Percentiles rank a stretch among this genome's conserved stretches.
Evolutionary conservation across 108 stramenopile species (phyloP).

Genomic region (Pseudonitzschia multiseries): DNA sequence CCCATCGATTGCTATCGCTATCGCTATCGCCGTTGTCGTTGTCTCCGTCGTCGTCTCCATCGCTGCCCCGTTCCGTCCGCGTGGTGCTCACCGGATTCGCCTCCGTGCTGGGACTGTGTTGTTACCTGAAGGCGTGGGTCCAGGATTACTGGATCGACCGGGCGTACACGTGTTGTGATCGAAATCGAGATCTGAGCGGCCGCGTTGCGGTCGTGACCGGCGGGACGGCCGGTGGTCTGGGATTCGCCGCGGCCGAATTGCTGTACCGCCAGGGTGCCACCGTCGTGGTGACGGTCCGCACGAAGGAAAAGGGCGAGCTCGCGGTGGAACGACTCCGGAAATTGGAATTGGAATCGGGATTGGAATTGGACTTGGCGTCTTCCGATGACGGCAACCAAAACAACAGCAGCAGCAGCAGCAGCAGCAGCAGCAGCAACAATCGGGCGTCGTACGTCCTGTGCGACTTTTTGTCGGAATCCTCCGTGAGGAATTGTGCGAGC

Average conservation of each 20-base stretch:
- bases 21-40: background rate
- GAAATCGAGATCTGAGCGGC: slow-evolving; percentile 1
- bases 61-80: background rate
- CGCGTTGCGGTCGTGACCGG: slow-evolving; percentile 6
- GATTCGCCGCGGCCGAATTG: slow-evolving; percentile 11
- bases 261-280: slow-evolving; percentile 7
- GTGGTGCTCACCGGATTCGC: background rate
- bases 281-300: background rate
- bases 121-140: background rate
- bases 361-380: too few relatives aligned
- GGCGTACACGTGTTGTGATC: background rate
- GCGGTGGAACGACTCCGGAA: background rate
- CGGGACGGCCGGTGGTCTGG: slow-evolving; percentile 3
- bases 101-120: background rate
- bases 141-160: slow-evolving; percentile 2
- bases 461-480: slow-evolving; percentile 10
- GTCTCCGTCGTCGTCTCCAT: too few relatives aligned
- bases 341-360: background rate
- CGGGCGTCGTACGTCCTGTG: background rate
- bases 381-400: too few relatives aligned
- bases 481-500: background rate
- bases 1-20: background rate
- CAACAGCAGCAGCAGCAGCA: background rate
- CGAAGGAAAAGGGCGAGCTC: background rate
- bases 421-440: background rate